Evolutionary conservation across 768 basidiomycete genomes (phyloP).

Genomic region (Leccinum olivaceopallidum): DNA sequence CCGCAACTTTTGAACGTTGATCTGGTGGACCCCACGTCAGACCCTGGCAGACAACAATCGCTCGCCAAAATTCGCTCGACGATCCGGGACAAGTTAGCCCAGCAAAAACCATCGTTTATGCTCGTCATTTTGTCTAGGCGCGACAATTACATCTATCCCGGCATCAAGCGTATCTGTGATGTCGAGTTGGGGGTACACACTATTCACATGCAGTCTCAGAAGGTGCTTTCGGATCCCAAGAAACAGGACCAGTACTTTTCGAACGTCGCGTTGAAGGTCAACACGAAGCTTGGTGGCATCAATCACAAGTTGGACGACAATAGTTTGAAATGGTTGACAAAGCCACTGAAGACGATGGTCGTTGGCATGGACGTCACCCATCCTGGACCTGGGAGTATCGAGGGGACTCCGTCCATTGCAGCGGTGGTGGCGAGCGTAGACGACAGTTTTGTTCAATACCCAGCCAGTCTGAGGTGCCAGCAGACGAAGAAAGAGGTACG

Average conservation of each 20-base stretch:
- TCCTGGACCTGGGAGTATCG: conserved; percentile 63
- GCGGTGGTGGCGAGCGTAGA: conserved; percentile 82
- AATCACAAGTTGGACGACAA: conserved; percentile 70
- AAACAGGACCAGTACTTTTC: conserved; percentile 82
- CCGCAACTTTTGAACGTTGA: conserved; percentile 34
- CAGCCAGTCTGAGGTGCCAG: conserved; percentile 72
- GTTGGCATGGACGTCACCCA: conserved; percentile 87
- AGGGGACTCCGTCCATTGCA: conserved; percentile 80
- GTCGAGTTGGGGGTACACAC: conserved; percentile 74
- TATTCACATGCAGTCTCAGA: conserved; percentile 66
- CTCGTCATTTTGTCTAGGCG: conserved; percentile 69
- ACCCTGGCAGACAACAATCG: conserved; percentile 40
- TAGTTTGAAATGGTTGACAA: conserved; percentile 64
- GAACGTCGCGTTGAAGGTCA: conserved; percentile 80
- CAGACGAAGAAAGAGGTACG: conserved; percentile 34
- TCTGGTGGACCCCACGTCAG: conserved; percentile 16
- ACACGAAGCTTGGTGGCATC: conserved; percentile 79
- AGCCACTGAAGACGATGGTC: conserved; percentile 67
- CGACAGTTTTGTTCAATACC: conserved; percentile 53
- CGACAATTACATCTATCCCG: conserved; percentile 80
- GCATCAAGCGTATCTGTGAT: conserved; percentile 77
- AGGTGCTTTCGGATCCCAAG: conserved; percentile 52
- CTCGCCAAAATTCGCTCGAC: conserved; percentile 41
- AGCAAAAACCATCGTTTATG: conserved; percentile 54
- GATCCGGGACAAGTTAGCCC: conserved; percentile 35